These are phyloP conservation scores for Tetrastigma voinierianum DNA, from an alignment of 164 flowering plant species.

Conservation along the genomic window DNA sequence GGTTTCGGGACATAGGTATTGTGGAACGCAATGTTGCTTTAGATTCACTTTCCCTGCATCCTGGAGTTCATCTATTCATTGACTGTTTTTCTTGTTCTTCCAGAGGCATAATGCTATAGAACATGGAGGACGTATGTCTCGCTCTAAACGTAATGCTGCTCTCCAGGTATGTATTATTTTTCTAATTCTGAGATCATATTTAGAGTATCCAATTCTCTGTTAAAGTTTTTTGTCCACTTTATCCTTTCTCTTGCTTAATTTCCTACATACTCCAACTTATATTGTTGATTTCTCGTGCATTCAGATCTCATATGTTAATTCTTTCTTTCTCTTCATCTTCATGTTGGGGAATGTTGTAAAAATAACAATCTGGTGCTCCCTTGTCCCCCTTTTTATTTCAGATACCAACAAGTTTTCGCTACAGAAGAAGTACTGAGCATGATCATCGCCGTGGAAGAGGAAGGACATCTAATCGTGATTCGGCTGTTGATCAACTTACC, in stretches of 20 bases:
- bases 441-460: constrained; percentile 70
- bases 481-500: constrained; percentile 55
- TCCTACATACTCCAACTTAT: not conserved
- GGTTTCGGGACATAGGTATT: not conserved
- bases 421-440: constrained; percentile 52
- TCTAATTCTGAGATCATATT: not conserved
- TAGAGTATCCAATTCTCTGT: not conserved
- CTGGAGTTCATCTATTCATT: constrained; percentile 1
- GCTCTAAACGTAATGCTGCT: constrained; percentile 84
- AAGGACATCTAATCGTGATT: constrained; percentile 41
- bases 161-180: constrained; percentile 60
- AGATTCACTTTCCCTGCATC: not conserved
- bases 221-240: not conserved
- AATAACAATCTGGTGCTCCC: not conserved
- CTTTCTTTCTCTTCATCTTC: not conserved
- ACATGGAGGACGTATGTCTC: constrained; percentile 95
- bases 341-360: constrained; percentile 1
- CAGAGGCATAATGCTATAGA: constrained; percentile 84
- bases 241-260: not conserved
- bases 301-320: not conserved
- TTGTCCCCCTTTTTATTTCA: constrained; percentile 18
- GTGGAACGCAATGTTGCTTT: not conserved
- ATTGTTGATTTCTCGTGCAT: not conserved
- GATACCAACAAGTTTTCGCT: constrained; percentile 92
- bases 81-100: constrained; percentile 13